A percentile compares a stretch with the other conserved stretches of the same genome.
Conservation (phyloP, 345 rosid species). For the Euphorbia peplus region DNA sequence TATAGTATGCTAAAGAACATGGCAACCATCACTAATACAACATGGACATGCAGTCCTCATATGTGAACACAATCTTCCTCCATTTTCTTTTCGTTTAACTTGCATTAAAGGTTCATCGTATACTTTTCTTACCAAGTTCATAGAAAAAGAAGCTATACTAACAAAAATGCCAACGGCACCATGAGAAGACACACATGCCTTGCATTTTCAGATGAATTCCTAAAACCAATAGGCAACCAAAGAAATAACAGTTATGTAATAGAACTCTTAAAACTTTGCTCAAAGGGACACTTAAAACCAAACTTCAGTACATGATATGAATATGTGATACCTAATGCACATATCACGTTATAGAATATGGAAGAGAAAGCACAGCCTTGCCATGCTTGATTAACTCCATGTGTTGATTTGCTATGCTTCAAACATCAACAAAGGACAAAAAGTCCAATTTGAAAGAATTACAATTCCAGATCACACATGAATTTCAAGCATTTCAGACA, state of each 20-base stretch:
- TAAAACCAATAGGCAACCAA: neutral
- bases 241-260: neutral
- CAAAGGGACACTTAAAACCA: neutral
- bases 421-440: neutral
- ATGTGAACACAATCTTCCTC: neutral
- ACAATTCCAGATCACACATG: no score
- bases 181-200: neutral
- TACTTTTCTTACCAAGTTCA: neutral
- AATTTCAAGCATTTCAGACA: no score
- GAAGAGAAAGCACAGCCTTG: neutral
- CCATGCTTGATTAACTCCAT: neutral
- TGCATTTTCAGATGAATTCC: neutral
- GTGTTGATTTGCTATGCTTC: neutral
- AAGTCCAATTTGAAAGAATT: no score
- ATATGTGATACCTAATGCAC: neutral
- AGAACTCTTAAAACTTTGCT: neutral
- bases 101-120: neutral
- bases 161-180: neutral
- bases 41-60: neutral
- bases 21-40: neutral
- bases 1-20: neutral
- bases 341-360: neutral
- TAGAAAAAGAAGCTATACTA: neutral
- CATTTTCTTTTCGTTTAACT: neutral
- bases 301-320: neutral